phyloP scores from a whole-genome alignment of 2,329 filamentous ascomycete genomes.

The Aspergillus costaricaensis region DNA sequence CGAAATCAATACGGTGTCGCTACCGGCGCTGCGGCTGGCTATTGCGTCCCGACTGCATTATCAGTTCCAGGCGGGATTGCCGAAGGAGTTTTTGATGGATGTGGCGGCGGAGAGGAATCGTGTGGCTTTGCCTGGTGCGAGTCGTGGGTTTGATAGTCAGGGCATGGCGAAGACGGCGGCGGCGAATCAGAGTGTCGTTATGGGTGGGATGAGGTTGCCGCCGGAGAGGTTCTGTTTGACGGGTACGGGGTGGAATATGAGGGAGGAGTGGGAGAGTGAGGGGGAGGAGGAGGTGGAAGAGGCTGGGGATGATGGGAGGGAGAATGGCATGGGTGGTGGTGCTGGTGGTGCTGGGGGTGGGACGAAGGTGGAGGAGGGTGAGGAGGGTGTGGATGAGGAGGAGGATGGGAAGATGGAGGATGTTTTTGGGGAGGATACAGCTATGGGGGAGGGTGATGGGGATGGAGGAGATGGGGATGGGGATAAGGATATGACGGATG shows the following conservation, averaged over 20 bases:
- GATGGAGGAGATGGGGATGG: conserved; percentile 30
- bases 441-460: conserved; percentile 40
- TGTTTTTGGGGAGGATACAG: conserved; percentile 47
- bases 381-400: conserved; percentile 44
- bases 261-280: conserved; percentile 61
- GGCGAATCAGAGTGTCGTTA: conserved; percentile 39
- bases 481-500: conserved; percentile 48
- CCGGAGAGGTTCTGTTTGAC: conserved; percentile 64
- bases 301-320: conserved; percentile 27
- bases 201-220: conserved; percentile 60
- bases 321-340: conserved; percentile 27
- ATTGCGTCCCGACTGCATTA: conserved; percentile 62
- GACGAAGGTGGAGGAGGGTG: conserved; percentile 30
- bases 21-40: conserved; percentile 61
- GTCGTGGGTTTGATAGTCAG: conserved; percentile 49
- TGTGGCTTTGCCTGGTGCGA: conserved; percentile 56
- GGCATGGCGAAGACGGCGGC: conserved; percentile 23
- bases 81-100: conserved; percentile 64
- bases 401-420: conserved; percentile 52
- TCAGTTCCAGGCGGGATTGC: conserved; percentile 60
- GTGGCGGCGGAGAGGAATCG: conserved; percentile 59
- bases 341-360: conserved; percentile 4
- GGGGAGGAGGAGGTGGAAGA: conserved; percentile 44
- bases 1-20: conserved; percentile 55
- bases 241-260: conserved; percentile 58